Evolutionary conservation across 148 eudicot species (phyloP), one percentile per base, ranked within the genome.

Genomic region (Cornus kousa): DNA sequence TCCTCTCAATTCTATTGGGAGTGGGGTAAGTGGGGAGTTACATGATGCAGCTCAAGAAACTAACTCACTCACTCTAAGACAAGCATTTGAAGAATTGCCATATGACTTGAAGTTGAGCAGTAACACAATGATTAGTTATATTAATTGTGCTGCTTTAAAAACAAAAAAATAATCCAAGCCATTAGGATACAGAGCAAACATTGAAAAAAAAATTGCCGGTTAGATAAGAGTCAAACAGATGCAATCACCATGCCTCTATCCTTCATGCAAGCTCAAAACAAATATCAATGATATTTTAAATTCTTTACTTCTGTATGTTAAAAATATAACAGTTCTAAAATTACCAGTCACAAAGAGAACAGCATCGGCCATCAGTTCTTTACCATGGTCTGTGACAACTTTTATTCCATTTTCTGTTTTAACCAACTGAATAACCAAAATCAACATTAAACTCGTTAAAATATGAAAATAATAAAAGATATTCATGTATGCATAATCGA

Each of bases 311-410:
- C 12, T 31, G 35, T 17, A 76, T 67, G 31, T 39, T 50, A 68
- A 77, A 40, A 39, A 19, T 35, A 28, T 43, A 39, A 68, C 46
- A 73, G 53, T 23, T 60, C 13, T 32, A 9, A 37, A 71, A 72
- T 82, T 88, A 96, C 99, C 99, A 19, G 99, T 96, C 67, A 98
- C 99, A 85, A 96, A 92, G 79, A 96, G 95, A 11, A 96, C 99
- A 75, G 83, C 97, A 87, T 96, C 99, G 23, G 95, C 98, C 77
- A 83, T 80, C 76, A 96, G 75, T 84, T 92, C 99, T 89, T 92
- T 97, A 83, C 98, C 99, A 74, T 91, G 97, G 86, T 91, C 95
- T 48, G 98, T 94, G 28, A 71, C 77, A 79, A 88, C 99, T 88
- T 88, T 96, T 73, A 96, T 83, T 59, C 99, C 99, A 37, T 85